A percentile compares a stretch with the other conserved stretches of the same genome.
phyloP scores from a whole-genome alignment of 73 alveolate species.

The Symbiodinium pilosum region DNA sequence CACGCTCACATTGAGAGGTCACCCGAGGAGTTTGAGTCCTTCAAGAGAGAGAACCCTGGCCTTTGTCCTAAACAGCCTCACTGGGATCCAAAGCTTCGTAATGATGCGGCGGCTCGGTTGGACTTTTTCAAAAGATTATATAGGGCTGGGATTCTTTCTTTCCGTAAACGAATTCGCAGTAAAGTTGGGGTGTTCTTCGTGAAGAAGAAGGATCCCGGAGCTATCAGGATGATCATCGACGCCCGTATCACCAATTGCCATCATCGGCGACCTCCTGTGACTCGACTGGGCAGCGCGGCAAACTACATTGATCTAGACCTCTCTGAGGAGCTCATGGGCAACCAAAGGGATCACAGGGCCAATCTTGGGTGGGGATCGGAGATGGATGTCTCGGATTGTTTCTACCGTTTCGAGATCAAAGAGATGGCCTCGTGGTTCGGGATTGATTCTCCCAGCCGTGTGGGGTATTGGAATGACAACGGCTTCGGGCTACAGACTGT shows the following conservation, averaged over 20 bases:
- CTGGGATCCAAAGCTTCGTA: background rate
- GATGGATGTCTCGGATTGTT: slow-evolving; percentile 30
- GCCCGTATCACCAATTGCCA: background rate
- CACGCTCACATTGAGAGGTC: background rate
- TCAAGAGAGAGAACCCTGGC: background rate
- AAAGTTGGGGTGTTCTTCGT: slow-evolving; percentile 17
- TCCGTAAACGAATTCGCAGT: background rate
- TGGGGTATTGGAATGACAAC: background rate
- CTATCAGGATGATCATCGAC: slow-evolving; percentile 27
- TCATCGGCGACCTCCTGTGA: slow-evolving; percentile 12
- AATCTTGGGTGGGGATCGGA: slow-evolving; percentile 6
- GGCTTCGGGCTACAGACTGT: background rate
- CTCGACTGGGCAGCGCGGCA: slow-evolving; percentile 4
- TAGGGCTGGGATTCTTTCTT: background rate
- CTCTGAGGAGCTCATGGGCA: background rate
- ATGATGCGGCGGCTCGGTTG: background rate
- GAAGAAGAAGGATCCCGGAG: slow-evolving; percentile 7
- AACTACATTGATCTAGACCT: background rate
- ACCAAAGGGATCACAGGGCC: no score
- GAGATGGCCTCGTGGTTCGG: slow-evolving; percentile 39
- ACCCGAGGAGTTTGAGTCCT: background rate
- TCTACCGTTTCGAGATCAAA: background rate
- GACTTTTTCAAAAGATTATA: background rate
- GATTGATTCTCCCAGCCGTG: background rate
- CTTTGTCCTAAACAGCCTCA: background rate